Conservation (phyloP, 1,139 yeast species). For the Yamadazyma kanchanaburiensis region DNA sequence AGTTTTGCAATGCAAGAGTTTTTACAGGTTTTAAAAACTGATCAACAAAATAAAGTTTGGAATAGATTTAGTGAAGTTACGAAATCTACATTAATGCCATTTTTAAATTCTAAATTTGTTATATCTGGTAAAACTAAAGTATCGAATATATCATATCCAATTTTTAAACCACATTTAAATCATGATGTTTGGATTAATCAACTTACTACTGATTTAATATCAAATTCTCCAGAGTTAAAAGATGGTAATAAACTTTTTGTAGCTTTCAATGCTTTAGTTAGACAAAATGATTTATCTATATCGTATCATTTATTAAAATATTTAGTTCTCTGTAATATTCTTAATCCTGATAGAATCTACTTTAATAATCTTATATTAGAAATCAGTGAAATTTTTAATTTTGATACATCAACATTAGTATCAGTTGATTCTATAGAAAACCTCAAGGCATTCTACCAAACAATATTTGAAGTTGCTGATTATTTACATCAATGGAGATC, state of each 20-base stretch:
- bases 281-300: slow-evolving; percentile 67
- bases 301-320: slow-evolving; percentile 79
- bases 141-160: slow-evolving; percentile 31
- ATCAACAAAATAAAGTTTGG: slow-evolving; percentile 48
- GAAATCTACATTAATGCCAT: slow-evolving; percentile 72
- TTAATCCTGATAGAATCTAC: slow-evolving; percentile 45
- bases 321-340: slow-evolving; percentile 64
- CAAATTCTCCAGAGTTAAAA: slow-evolving; percentile 13
- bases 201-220: slow-evolving; percentile 64
- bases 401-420: slow-evolving; percentile 26
- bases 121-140: slow-evolving; percentile 35
- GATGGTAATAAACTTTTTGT: slow-evolving; percentile 31
- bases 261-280: slow-evolving; percentile 64
- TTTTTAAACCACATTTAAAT: slow-evolving; percentile 30
- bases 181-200: slow-evolving; percentile 65
- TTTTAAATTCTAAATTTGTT: slow-evolving; percentile 70
- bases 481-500: slow-evolving; percentile 78
- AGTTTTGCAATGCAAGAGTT: slow-evolving; percentile 92
- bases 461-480: slow-evolving; percentile 77
- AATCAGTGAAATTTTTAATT: slow-evolving; percentile 53
- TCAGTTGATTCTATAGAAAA: slow-evolving; percentile 55
- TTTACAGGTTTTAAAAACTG: slow-evolving; percentile 59
- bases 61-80: slow-evolving; percentile 62
- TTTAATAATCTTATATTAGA: slow-evolving; percentile 52
- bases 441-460: slow-evolving; percentile 61